These are phyloP conservation scores for Starmerella tilneyi DNA, from an alignment of 805 yeast species.

Conservation along the genomic window DNA sequence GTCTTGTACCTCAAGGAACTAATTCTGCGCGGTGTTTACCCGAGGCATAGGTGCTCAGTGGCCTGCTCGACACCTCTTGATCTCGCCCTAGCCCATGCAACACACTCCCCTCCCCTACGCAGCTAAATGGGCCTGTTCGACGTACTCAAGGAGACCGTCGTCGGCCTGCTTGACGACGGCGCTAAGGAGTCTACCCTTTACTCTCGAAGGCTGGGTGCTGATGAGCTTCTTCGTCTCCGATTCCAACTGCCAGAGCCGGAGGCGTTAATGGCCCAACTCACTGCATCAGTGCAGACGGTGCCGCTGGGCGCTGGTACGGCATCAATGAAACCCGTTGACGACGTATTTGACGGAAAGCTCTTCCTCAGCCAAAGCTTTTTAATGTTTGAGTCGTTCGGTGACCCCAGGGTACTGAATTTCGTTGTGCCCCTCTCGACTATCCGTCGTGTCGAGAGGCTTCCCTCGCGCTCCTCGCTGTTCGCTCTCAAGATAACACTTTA, in stretches of 20 bases:
- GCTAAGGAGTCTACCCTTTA: conserved; percentile 22
- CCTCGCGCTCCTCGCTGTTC: conserved; percentile 63
- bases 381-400: conserved; percentile 62
- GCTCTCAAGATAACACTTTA: conserved; percentile 64
- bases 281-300: conserved; percentile 20
- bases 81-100: conserved; percentile 3
- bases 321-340: conserved; percentile 16
- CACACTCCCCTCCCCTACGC: background rate
- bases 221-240: conserved; percentile 58
- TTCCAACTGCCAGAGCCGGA: conserved; percentile 67
- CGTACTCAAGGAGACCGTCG: conserved; percentile 20
- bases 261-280: conserved; percentile 53
- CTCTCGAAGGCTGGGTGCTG: conserved; percentile 42
- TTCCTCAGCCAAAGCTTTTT: conserved; percentile 65
- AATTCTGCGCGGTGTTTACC: no score
- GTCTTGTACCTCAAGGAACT: no score
- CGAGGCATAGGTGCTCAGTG: no score
- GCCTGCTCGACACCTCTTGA: background rate
- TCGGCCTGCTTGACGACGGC: conserved; percentile 22
- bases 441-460: conserved; percentile 76
- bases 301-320: conserved; percentile 21
- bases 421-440: conserved; percentile 65
- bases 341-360: conserved; percentile 51
- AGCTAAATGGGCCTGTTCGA: conserved; percentile 27
- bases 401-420: conserved; percentile 56